A percentile compares a stretch with the other conserved stretches of the same genome.
phyloP scores from a whole-genome alignment of 371 early-diverging fungal species.

The Mucor piriformis region DNA sequence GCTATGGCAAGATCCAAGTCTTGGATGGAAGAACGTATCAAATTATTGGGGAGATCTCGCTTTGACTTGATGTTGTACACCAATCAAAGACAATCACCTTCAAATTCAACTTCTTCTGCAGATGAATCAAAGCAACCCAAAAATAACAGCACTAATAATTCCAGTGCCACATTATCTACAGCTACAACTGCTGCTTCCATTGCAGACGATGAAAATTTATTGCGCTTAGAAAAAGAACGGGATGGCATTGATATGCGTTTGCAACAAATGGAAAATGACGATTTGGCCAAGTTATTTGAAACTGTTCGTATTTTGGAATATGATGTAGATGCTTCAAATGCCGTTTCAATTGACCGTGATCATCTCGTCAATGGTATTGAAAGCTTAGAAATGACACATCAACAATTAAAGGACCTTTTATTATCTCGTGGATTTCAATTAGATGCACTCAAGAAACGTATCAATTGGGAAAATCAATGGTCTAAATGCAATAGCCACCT shows the following conservation, averaged over 20 bases:
- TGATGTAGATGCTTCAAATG: slow-evolving; percentile 43
- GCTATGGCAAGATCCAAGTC: slow-evolving; percentile 33
- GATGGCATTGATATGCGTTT: slow-evolving; percentile 38
- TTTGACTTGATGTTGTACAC: slow-evolving; percentile 22
- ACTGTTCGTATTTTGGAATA: slow-evolving; percentile 35
- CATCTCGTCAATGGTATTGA: slow-evolving; percentile 33
- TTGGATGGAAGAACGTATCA: slow-evolving; percentile 49
- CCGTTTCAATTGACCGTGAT: slow-evolving; percentile 41
- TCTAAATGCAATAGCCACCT: slow-evolving; percentile 42
- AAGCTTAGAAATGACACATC: slow-evolving; percentile 28
- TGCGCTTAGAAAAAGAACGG: slow-evolving; percentile 50
- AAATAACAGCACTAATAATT: not conserved
- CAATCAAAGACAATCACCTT: not conserved
- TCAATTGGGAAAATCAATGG: slow-evolving; percentile 45
- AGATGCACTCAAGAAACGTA: slow-evolving; percentile 34
- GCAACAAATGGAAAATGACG: slow-evolving; percentile 43
- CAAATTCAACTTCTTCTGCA: not conserved
- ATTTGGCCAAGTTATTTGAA: slow-evolving; percentile 32
- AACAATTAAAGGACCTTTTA: slow-evolving; percentile 27
- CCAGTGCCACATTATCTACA: not conserved
- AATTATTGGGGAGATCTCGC: slow-evolving; percentile 22
- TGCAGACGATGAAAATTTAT: slow-evolving; percentile 34
- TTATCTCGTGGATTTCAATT: slow-evolving; percentile 27
- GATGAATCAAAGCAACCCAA: not conserved
- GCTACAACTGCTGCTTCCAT: not conserved